A percentile compares a stretch with the other conserved stretches of the same genome.
phyloP scores from a whole-genome alignment of 1,284 basidiomycete species.

The Grifola frondosa region DNA sequence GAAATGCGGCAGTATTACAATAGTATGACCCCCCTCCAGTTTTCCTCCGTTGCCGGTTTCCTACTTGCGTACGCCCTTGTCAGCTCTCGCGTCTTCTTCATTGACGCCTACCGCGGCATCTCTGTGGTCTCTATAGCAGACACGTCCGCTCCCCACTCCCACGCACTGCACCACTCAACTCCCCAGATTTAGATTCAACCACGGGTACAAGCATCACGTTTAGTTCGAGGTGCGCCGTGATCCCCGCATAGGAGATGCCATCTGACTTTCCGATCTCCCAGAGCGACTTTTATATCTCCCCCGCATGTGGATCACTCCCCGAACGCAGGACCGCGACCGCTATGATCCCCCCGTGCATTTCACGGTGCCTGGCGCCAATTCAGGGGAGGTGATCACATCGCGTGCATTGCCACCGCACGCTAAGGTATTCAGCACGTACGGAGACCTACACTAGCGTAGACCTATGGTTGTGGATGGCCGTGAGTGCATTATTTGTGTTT shows the following conservation, averaged over 20 bases:
- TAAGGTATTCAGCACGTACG: constrained; percentile 89
- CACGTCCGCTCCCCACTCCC: constrained; percentile 55
- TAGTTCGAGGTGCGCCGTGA: constrained; percentile 79
- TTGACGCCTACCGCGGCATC: constrained; percentile 83
- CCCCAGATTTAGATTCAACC: constrained; percentile 71
- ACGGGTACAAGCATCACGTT: constrained; percentile 70
- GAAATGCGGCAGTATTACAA: too few relatives aligned
- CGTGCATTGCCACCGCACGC: constrained; percentile 46
- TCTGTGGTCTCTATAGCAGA: constrained; percentile 91
- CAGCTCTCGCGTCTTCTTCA: constrained; percentile 83
- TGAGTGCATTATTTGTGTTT: constrained; percentile 10
- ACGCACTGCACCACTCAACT: neutral
- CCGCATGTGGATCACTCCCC: constrained; percentile 71
- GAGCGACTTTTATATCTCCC: constrained; percentile 85
- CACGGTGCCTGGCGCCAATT: constrained; percentile 24
- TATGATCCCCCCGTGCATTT: neutral
- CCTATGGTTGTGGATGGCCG: constrained; percentile 33
- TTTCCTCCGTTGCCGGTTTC: constrained; percentile 55
- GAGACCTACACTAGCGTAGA: constrained; percentile 43
- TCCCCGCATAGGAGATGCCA: too few relatives aligned
- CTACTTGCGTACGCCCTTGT: constrained; percentile 78
- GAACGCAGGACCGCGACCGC: constrained; percentile 62
- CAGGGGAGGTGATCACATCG: constrained; percentile 68
- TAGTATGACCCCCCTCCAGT: too few relatives aligned
- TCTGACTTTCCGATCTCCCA: too few relatives aligned